Evolutionary conservation across 805 yeast genomes (phyloP), one percentile per base, ranked within the genome.

Genomic region (Yarrowia sp.): DNA sequence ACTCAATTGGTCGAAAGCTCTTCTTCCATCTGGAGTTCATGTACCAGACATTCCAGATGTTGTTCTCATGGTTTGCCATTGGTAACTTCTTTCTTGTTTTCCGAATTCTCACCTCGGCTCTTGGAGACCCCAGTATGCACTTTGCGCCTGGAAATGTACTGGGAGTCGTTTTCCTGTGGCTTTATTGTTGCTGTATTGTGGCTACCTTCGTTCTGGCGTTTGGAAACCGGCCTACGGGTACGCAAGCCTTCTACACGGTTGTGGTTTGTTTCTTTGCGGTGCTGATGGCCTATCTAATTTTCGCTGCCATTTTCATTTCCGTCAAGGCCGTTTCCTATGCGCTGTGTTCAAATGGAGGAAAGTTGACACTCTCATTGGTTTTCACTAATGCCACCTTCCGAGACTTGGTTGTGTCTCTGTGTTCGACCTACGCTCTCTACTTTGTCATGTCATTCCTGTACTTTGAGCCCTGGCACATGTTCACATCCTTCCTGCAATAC

Each of bases 201-300:
- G 85, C 93, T 10, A 90, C 96, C 6, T 92, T 93, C 77, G 90
- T 93, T 43, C 78, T 93, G 66, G 88, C 97, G 2, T 88, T 93
- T 75, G 99, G 99, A 71, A 93, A 93, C 74, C 86, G 96, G 36
- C 98, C 99, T 1, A 84, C 88, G 68, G 98, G 98, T 30, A 90
- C 98, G 0, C 85, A 86, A 66, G 82, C 79, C 70, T 88, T 92
- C 71, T 93, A 95, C 73, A 74, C 87, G 61, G 81, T 85, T 10
- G 88, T 92, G 66, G 90, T 90, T 32, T 76, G 83, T 16, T 84
- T 92, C 71, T 93, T 93, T 77, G 97, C 98, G 0, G 79, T 92
- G 2, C 76, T 93, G 67, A 92, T 93, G 98, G 85, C 82, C 4
- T 92, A 92, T 73, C 87, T 92, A 86, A 80, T 91, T 67, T 90